phyloP scores from a whole-genome alignment of 75 land plant species.

The Isoetes taiwanensis region DNA sequence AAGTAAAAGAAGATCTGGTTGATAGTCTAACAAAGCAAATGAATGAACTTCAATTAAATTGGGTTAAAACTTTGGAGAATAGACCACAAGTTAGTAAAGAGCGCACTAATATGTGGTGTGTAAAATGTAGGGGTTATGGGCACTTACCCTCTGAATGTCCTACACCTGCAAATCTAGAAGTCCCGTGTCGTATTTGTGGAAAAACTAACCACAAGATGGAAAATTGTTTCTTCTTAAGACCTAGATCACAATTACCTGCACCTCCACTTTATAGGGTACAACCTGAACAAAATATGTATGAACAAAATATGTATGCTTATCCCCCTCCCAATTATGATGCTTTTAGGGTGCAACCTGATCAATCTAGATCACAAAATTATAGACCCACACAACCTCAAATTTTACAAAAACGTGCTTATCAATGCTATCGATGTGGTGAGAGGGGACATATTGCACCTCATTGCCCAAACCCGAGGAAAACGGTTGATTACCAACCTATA shows the following conservation, averaged over 20 bases:
- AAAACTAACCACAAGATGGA: neutral
- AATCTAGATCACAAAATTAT: neutral
- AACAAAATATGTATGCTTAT: neutral
- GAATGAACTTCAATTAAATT: neutral
- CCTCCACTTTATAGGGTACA: no score
- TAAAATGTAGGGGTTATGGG: neutral
- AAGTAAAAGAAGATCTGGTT: slow-evolving; percentile 1
- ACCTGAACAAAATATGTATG: no score
- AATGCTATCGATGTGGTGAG: neutral
- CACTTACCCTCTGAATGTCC: neutral
- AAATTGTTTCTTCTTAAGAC: neutral
- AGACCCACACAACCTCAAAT: no score
- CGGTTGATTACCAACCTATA: neutral
- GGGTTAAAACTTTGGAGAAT: neutral
- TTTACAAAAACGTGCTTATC: no score
- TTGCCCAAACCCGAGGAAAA: neutral
- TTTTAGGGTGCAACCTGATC: neutral
- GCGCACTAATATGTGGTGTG: neutral
- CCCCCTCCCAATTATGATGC: neutral
- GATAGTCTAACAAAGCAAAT: neutral
- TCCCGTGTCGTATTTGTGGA: neutral
- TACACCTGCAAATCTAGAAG: neutral
- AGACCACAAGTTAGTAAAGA: neutral
- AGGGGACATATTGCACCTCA: neutral
- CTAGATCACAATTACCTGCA: no score